These are phyloP conservation scores for Lyophyllum decastes DNA, from an alignment of 768 basidiomycete species.

Conservation along the genomic window DNA sequence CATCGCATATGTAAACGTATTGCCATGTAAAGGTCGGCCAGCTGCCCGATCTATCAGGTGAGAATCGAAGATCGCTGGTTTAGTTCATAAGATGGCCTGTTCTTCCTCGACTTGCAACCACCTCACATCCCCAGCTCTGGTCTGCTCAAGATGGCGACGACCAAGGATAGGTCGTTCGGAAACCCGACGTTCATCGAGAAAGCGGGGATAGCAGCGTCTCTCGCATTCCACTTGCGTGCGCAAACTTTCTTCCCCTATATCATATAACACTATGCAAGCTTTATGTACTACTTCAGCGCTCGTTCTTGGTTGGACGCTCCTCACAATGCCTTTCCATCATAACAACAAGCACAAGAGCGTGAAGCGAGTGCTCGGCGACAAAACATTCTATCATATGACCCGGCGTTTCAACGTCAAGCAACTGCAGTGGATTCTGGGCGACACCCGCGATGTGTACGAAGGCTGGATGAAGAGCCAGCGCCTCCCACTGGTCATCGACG, in stretches of 20 bases:
- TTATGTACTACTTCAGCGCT: conserved; percentile 18
- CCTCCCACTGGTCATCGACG: conserved; percentile 24
- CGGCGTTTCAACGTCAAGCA: conserved; percentile 19
- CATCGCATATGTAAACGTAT: background rate
- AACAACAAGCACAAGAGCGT: conserved; percentile 24
- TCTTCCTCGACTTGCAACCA: too few relatives aligned
- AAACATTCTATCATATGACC: conserved; percentile 13
- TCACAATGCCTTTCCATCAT: conserved; percentile 21
- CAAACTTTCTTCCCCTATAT: background rate
- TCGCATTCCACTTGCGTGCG: conserved; percentile 15
- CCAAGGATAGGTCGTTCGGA: conserved; percentile 14
- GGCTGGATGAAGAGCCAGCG: conserved; percentile 22
- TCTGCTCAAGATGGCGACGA: conserved; percentile 8
- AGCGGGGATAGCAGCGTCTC: background rate
- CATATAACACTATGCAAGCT: too few relatives aligned
- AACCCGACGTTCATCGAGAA: conserved; percentile 16
- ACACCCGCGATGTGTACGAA: conserved; percentile 22
- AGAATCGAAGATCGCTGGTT: background rate
- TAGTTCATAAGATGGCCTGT: background rate
- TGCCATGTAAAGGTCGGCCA: background rate
- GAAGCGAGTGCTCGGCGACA: conserved; percentile 22
- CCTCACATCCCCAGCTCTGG: background rate
- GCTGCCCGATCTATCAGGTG: background rate
- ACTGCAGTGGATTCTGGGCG: conserved; percentile 24
- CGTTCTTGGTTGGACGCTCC: conserved; percentile 20